Percentiles rank a stretch among this genome's conserved stretches.
Evolutionary conservation across 1,284 basidiomycete genomes (phyloP).

Genomic region (Malassezia furfur): DNA sequence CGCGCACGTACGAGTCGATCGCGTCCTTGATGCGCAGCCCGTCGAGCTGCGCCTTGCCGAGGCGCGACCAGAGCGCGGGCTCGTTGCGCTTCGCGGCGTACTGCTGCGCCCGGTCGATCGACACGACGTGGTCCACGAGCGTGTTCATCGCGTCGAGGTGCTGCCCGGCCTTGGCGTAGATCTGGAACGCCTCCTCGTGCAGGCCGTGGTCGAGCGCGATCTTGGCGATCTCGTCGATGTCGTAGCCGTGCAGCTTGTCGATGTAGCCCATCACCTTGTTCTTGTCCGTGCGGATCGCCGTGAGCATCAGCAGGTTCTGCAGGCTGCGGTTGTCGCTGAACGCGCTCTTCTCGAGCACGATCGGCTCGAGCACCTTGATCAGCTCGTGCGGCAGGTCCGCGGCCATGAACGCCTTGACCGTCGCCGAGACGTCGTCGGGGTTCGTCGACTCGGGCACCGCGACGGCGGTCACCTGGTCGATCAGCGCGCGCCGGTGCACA

Average conservation of each 20-base stretch:
- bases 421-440: slow-evolving; percentile 94
- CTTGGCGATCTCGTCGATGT: slow-evolving; percentile 85
- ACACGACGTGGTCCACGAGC: slow-evolving; percentile 94
- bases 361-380: slow-evolving; percentile 96
- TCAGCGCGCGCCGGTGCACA: slow-evolving; percentile 79
- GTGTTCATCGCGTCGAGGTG: slow-evolving; percentile 77
- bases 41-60: slow-evolving; percentile 98
- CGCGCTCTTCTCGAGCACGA: slow-evolving; percentile 89
- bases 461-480: slow-evolving; percentile 75
- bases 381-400: slow-evolving; percentile 95
- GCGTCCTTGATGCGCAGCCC: slow-evolving; percentile 96
- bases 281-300: slow-evolving; percentile 94
- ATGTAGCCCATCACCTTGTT: slow-evolving; percentile 98
- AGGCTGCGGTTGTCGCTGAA: slow-evolving; percentile 76
- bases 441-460: slow-evolving; percentile 95
- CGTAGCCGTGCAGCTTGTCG: slow-evolving; percentile 92
- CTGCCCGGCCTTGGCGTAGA: slow-evolving; percentile 45
- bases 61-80: slow-evolving; percentile 90
- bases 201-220: slow-evolving; percentile 94
- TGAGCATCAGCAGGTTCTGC: slow-evolving; percentile 78
- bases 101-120: slow-evolving; percentile 89
- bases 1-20: slow-evolving; percentile 98
- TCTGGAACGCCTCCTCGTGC: slow-evolving; percentile 80
- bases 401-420: slow-evolving; percentile 96
- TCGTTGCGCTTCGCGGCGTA: slow-evolving; percentile 94